Evolutionary conservation across 352 stramenopile genomes (phyloP).

Genomic region (Phytophthora constricta): DNA sequence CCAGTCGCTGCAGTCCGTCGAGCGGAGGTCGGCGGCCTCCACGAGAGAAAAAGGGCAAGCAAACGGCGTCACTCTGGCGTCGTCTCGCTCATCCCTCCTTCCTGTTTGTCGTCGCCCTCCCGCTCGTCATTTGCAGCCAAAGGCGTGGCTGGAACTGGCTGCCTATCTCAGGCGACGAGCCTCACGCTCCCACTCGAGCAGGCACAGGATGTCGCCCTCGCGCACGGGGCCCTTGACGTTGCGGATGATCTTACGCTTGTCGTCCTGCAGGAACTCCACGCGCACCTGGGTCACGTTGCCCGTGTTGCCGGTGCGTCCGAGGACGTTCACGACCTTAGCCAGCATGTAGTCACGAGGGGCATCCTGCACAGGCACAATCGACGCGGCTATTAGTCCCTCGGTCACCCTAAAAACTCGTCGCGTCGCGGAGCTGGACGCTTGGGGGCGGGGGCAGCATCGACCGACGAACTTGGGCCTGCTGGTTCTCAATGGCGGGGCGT

Average conservation of each 20-base stretch:
- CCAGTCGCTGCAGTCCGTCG: conserved; percentile 23
- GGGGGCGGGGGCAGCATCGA: background rate
- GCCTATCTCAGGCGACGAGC: conserved; percentile 97
- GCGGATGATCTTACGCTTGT: conserved; percentile 98
- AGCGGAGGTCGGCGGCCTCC: conserved; percentile 13
- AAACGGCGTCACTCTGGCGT: conserved; percentile 20
- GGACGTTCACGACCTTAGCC: conserved; percentile 98
- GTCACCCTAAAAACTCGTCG: background rate
- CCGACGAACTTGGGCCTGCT: conserved; percentile 24
- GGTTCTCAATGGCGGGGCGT: conserved; percentile 10
- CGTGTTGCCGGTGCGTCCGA: conserved; percentile 99
- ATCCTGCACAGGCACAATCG: conserved; percentile 47
- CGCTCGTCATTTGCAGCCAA: conserved; percentile 22
- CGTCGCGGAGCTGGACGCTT: too few relatives aligned
- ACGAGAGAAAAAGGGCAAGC: conserved; percentile 22
- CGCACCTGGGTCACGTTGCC: conserved; percentile 99
- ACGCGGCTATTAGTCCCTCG: conserved; percentile 32
- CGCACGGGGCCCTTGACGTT: conserved; percentile 99
- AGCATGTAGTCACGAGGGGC: conserved; percentile 95
- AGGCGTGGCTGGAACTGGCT: conserved; percentile 29
- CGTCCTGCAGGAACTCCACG: conserved; percentile 99
- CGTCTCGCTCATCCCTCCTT: conserved; percentile 9
- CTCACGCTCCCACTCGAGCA: conserved; percentile 99
- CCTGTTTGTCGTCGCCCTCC: conserved; percentile 5
- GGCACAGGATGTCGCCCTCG: conserved; percentile 98